Evolutionary conservation across 768 basidiomycete genomes (phyloP), one percentile per base, ranked within the genome.

Genomic region (Cystofilobasidium bisporidii): DNA sequence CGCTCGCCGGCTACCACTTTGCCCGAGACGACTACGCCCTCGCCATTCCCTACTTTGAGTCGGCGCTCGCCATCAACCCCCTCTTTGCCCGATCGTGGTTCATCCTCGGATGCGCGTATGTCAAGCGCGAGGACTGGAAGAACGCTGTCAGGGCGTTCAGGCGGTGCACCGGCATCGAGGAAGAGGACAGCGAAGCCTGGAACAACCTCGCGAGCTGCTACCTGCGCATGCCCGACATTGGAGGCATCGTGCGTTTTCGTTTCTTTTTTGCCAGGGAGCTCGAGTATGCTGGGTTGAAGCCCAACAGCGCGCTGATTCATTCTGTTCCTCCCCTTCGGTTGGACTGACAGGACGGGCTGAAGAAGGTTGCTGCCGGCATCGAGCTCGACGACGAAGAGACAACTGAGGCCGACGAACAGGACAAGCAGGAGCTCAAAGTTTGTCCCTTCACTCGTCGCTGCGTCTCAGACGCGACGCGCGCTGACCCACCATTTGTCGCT

Each of bases 151-250:
- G 86, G 55, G 88, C 89, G 0, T 98, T 98, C 76, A 80, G 80
- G 60, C 82, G 93, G 18, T 91, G 91, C 72, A 92, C 97, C 0
- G 80, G 84, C 17, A 86, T 98, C 68, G 94, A 98, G 69, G 91
- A 93, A 67, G 96, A 98, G 71, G 93, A 99, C 73, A 91, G 85
- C 4, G 94, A 98, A 81, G 94, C 91, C 72, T 98, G 96, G 96
- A 94, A 87, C 72, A 99, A 99, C 76, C 80, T 99, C 70, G 96
- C 94, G 40, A 91, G 87, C 67, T 86, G 92, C 75, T 96, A 97
- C 78, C 83, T 99, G 70, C 86, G 90, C 56, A 82, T 94, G 76
- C 87, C 85, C 15, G 81, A 81, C 61, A 71, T 69, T 20, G 68
- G 63, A 15, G 68, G 63, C 11, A 55, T 64, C 1, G 67, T 68